These are phyloP conservation scores for Ophiostoma quercus DNA, from an alignment of 2,329 filamentous ascomycete species.

Conservation along the genomic window DNA sequence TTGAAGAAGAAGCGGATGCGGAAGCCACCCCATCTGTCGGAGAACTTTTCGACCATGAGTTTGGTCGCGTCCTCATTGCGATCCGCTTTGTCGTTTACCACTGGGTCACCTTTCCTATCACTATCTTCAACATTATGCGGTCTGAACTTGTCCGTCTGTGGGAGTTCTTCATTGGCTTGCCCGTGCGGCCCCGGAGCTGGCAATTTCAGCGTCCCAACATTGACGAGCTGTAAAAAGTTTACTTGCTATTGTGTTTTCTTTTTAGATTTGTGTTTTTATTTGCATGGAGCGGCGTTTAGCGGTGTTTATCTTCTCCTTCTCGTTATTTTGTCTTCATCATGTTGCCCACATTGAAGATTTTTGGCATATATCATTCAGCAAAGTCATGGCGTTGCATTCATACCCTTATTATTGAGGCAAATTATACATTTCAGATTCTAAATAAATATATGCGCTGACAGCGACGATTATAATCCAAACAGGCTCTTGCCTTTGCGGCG, in stretches of 20 bases:
- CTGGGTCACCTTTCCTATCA: conserved; percentile 65
- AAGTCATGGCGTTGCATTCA: not conserved
- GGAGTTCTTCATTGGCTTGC: conserved; percentile 50
- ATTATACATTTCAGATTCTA: not conserved
- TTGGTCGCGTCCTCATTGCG: conserved; percentile 56
- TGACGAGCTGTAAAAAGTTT: conserved; percentile 40
- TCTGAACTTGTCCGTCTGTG: conserved; percentile 45
- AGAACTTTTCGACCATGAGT: conserved; percentile 60
- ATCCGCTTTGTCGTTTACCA: conserved; percentile 61
- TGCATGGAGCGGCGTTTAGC: conserved; percentile 17
- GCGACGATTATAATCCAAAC: not conserved
- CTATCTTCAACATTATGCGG: conserved; percentile 44
- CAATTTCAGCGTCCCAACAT: conserved; percentile 41
- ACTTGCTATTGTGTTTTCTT: not conserved
- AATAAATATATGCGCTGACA: not conserved
- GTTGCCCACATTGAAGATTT: not conserved
- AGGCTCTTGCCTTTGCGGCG: conserved; percentile 10
- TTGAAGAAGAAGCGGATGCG: conserved; percentile 31
- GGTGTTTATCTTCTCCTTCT: not conserved
- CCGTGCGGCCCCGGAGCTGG: conserved; percentile 47
- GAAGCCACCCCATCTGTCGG: conserved; percentile 40
- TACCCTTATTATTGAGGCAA: not conserved
- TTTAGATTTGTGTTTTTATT: not conserved
- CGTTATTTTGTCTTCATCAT: not conserved
- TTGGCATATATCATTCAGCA: not conserved